These are phyloP conservation scores for Cylindrotheca closterium DNA, from an alignment of 108 stramenopile genomes.

Conservation along the genomic window DNA sequence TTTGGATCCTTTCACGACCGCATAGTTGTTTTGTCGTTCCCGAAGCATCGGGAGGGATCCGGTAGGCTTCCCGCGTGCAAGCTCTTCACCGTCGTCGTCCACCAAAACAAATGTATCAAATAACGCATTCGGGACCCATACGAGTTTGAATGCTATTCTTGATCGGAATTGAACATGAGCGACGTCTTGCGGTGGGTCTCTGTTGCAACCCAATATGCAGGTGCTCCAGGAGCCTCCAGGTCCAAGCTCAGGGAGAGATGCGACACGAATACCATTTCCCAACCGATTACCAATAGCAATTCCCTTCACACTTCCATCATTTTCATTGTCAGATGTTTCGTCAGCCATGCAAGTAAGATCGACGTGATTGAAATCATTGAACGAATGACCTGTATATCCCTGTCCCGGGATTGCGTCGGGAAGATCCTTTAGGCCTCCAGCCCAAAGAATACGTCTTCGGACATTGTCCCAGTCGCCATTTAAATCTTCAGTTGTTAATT, in stretches of 20 bases:
- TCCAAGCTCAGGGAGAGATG: constrained; percentile 81
- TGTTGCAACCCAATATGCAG: constrained; percentile 79
- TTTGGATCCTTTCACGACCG: constrained; percentile 75
- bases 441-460: constrained; percentile 84
- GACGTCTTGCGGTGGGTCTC: constrained; percentile 86
- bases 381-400: constrained; percentile 91
- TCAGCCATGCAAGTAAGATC: constrained; percentile 89
- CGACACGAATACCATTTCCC: constrained; percentile 81
- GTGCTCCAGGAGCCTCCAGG: constrained; percentile 89
- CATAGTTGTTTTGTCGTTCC: constrained; percentile 84
- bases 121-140: constrained; percentile 83
- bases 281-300: constrained; percentile 82
- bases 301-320: constrained; percentile 74
- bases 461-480: constrained; percentile 75
- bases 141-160: constrained; percentile 86
- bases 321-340: constrained; percentile 63
- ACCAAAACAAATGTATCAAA: constrained; percentile 87
- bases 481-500: constrained; percentile 45
- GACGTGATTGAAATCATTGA: constrained; percentile 92
- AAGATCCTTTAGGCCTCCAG: constrained; percentile 83
- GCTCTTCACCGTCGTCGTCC: constrained; percentile 67
- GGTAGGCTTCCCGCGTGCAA: constrained; percentile 41
- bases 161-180: constrained; percentile 89
- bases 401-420: constrained; percentile 69
- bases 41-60: constrained; percentile 58